Percentiles rank a stretch among this genome's conserved stretches.
phyloP scores from a whole-genome alignment of 2,329 filamentous ascomycete species.

The Aspergillus spinulosporus region DNA sequence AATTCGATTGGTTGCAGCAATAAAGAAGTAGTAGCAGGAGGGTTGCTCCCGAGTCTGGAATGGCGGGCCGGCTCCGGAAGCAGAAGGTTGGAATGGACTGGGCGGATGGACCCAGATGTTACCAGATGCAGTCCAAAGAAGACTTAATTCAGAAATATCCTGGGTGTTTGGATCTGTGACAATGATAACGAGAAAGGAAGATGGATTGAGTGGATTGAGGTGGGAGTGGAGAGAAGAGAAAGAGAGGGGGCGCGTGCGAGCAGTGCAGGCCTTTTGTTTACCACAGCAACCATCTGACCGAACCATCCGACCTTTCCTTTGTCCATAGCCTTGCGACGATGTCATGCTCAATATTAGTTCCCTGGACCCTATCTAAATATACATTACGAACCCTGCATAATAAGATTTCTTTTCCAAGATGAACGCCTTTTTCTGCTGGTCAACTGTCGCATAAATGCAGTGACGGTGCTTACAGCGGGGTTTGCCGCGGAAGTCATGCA shows the following conservation, averaged over 20 bases:
- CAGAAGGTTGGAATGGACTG: conserved; percentile 25
- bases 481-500: conserved; percentile 3
- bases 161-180: conserved; percentile 15
- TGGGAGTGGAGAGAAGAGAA: conserved; percentile 3
- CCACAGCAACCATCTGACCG: conserved; percentile 12
- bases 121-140: conserved; percentile 20
- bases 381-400: not conserved
- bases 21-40: conserved; percentile 17
- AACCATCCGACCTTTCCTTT: not conserved
- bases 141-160: conserved; percentile 14
- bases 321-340: not conserved
- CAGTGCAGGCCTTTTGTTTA: conserved; percentile 7
- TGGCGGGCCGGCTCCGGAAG: conserved; percentile 33
- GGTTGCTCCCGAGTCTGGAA: conserved; percentile 31
- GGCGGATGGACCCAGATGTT: conserved; percentile 19
- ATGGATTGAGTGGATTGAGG: conserved; percentile 4
- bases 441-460: not conserved
- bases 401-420: not conserved
- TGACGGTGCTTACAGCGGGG: conserved; percentile 2
- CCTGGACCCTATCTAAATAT: not conserved
- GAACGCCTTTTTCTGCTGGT: not conserved
- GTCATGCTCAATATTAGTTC: not conserved
- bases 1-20: conserved; percentile 26
- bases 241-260: not conserved
- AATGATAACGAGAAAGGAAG: conserved; percentile 7